These are phyloP conservation scores for Solanum ossicruentum DNA, from an alignment of 257 asterid species.

Conservation along the genomic window DNA sequence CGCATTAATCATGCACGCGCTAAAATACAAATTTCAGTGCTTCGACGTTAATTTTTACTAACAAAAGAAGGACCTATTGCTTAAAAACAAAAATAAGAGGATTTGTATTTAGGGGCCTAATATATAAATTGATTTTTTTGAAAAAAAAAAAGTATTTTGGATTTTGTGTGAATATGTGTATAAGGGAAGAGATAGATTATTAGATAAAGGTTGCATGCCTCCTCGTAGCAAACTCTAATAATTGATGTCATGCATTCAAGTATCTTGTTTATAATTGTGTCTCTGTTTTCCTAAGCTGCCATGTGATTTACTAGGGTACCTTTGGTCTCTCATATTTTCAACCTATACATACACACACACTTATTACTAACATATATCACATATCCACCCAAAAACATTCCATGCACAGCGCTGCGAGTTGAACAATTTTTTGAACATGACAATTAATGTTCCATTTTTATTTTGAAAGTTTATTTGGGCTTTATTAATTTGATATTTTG, in stretches of 20 bases:
- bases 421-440: too few relatives aligned
- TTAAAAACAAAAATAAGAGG: too few relatives aligned
- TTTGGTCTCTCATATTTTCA: constrained; percentile 2
- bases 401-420: not conserved
- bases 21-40: not conserved
- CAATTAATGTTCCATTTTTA: too few relatives aligned
- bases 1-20: not conserved
- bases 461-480: too few relatives aligned
- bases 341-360: not conserved
- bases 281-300: constrained; percentile 35
- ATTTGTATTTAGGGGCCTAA: not conserved
- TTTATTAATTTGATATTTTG: too few relatives aligned
- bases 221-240: constrained; percentile 34
- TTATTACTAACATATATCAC: not conserved
- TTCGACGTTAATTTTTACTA: too few relatives aligned
- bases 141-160: not conserved
- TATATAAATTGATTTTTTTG: not conserved
- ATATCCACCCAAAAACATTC: not conserved
- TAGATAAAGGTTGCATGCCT: constrained; percentile 2
- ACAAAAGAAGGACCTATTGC: not conserved
- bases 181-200: constrained; percentile 17
- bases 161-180: constrained; percentile 32
- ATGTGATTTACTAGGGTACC: constrained; percentile 6
- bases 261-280: constrained; percentile 67
- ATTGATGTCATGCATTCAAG: constrained; percentile 62